phyloP scores from a whole-genome alignment of 495 filamentous ascomycete genomes.

The Tricharina praecox region DNA sequence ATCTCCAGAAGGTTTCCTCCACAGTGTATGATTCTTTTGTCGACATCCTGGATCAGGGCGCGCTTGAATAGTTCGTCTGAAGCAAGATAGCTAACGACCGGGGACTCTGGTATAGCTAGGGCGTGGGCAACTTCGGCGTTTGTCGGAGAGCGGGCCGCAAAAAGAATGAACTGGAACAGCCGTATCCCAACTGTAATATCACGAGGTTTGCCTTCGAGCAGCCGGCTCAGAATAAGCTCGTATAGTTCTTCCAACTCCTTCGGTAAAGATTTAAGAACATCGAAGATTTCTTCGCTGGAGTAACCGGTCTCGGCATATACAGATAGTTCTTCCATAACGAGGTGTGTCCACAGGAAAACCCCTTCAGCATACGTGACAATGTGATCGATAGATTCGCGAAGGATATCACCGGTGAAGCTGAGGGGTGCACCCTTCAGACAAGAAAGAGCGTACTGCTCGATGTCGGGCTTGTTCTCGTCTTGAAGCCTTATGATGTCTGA shows the following conservation, averaged over 20 bases:
- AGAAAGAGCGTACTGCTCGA: background rate
- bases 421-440: background rate
- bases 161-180: background rate
- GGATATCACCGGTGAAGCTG: background rate
- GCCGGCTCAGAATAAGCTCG: background rate
- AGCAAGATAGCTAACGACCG: background rate
- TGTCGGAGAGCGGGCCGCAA: background rate
- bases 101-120: background rate
- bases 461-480: background rate
- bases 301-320: background rate
- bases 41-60: background rate
- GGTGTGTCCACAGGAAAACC: background rate
- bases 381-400: background rate
- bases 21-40: slow-evolving; percentile 1
- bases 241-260: background rate
- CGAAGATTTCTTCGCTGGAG: background rate
- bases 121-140: background rate
- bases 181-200: background rate
- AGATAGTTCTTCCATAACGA: background rate
- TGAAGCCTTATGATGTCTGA: background rate
- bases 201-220: background rate
- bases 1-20: background rate
- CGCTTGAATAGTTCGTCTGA: background rate
- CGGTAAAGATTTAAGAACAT: background rate
- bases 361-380: slow-evolving; percentile 1